Percentiles rank a stretch among this genome's conserved stretches.
These are phyloP conservation scores for Globisporangium nunn DNA, from an alignment of 352 stramenopile genomes.

Conservation along the genomic window DNA sequence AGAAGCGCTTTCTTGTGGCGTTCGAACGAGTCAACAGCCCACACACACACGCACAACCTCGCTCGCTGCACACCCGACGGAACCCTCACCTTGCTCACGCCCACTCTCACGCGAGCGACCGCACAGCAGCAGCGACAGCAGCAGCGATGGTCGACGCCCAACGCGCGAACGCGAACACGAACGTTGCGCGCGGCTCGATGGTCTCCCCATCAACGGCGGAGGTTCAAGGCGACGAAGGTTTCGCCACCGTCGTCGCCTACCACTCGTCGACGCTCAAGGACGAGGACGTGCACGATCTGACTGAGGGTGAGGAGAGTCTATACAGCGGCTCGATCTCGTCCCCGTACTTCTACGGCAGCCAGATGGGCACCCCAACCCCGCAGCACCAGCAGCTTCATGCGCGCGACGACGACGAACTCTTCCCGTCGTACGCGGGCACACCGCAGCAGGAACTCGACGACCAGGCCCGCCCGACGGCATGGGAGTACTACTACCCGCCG, in stretches of 20 bases:
- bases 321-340: slow-evolving; percentile 15
- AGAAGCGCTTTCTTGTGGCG: too few species aligned
- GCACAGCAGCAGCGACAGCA: too few species aligned
- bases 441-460: slow-evolving; percentile 29
- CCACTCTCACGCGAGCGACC: too few species aligned
- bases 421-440: slow-evolving; percentile 28
- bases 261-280: slow-evolving; percentile 13
- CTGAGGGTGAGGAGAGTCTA: slow-evolving; percentile 13
- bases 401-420: slow-evolving; percentile 50
- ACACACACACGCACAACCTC: too few species aligned
- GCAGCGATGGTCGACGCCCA: slow-evolving; percentile 27
- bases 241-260: neutral
- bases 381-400: slow-evolving; percentile 5
- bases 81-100: too few species aligned
- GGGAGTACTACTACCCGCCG: slow-evolving; percentile 41
- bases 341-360: slow-evolving; percentile 15
- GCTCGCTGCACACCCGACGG: too few species aligned
- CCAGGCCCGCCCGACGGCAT: slow-evolving; percentile 15
- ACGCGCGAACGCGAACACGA: slow-evolving; percentile 1
- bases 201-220: slow-evolving; percentile 10
- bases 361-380: slow-evolving; percentile 6
- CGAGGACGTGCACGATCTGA: slow-evolving; percentile 10
- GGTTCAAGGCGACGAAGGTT: slow-evolving; percentile 6
- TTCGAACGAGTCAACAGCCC: too few species aligned
- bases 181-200: slow-evolving; percentile 1